Percentiles rank a stretch among this genome's conserved stretches.
These are phyloP conservation scores for Malassezia arunalokei DNA, from an alignment of 1,284 basidiomycete genomes.

Conservation along the genomic window DNA sequence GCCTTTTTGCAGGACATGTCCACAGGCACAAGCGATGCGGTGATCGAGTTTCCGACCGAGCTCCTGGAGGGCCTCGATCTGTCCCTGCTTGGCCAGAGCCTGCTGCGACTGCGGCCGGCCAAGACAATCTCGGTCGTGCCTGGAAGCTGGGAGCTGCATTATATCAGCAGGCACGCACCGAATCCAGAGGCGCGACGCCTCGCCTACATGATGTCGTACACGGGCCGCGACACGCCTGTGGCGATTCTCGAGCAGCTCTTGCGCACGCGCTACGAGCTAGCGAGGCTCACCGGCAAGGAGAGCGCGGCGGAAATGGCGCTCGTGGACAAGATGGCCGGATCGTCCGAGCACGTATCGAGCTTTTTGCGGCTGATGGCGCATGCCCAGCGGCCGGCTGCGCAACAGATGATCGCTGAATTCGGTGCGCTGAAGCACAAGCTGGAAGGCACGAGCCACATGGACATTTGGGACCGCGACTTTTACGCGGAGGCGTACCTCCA, in stretches of 20 bases:
- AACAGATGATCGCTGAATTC: constrained; percentile 26
- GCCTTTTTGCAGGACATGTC: constrained; percentile 57
- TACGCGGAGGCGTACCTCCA: constrained; percentile 33
- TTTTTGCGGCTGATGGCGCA: constrained; percentile 32
- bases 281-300: constrained; percentile 32
- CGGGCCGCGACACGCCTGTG: constrained; percentile 26
- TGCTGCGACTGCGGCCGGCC: neutral
- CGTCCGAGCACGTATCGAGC: constrained; percentile 29
- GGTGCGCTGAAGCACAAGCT: constrained; percentile 22
- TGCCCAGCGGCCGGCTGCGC: constrained; percentile 29
- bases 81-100: constrained; percentile 4
- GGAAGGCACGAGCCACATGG: constrained; percentile 8
- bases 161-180: constrained; percentile 73
- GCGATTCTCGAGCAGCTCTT: constrained; percentile 34
- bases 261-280: constrained; percentile 31
- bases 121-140: constrained; percentile 17
- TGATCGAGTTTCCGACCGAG: constrained; percentile 20
- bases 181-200: constrained; percentile 66
- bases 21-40: constrained; percentile 14
- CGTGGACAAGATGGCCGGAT: constrained; percentile 42
- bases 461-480: constrained; percentile 42
- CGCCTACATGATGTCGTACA: constrained; percentile 53
- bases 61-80: constrained; percentile 24
- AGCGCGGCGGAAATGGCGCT: constrained; percentile 40
- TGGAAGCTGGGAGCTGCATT: constrained; percentile 64